Percentiles rank a stretch among this genome's conserved stretches.
Evolutionary conservation across 768 basidiomycete genomes (phyloP).

Genomic region (Tricholoma terreum): DNA sequence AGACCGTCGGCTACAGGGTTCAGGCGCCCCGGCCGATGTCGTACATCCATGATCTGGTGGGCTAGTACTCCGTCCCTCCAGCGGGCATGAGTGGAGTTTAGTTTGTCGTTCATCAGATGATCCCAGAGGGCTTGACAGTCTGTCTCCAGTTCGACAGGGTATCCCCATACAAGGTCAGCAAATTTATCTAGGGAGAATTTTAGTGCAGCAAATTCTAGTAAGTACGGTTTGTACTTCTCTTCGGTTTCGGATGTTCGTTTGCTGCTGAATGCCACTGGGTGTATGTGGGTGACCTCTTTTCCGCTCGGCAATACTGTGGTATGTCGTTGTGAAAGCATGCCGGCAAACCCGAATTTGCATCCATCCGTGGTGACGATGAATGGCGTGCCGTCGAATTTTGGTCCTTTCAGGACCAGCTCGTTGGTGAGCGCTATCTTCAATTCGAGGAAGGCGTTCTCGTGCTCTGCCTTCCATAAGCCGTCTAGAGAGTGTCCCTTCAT

Average conservation of each 20-base stretch:
- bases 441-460: constrained; percentile 19
- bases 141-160: too few species aligned
- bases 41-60: too few species aligned
- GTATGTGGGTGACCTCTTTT: constrained; percentile 6
- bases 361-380: constrained; percentile 28
- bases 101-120: constrained; percentile 20
- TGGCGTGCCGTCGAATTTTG: too few species aligned
- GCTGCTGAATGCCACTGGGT: constrained; percentile 27
- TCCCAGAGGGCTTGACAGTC: too few species aligned
- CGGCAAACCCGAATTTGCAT: constrained; percentile 28
- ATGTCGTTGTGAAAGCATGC: too few species aligned
- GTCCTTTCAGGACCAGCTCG: constrained; percentile 32
- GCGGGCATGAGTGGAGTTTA: constrained; percentile 22
- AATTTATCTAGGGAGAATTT: too few species aligned
- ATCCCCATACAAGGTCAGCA: too few species aligned
- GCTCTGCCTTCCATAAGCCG: constrained; percentile 14
- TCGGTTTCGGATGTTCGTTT: constrained; percentile 25
- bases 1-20: too few species aligned
- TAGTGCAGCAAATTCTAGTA: too few species aligned
- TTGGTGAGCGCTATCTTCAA: constrained; percentile 30
- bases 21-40: too few species aligned
- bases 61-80: constrained; percentile 19
- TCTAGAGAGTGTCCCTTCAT: neutral
- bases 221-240: too few species aligned
- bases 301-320: constrained; percentile 17